These are phyloP conservation scores for Coniochaeta prunicola DNA, from an alignment of 2,329 filamentous ascomycete species.

Conservation along the genomic window DNA sequence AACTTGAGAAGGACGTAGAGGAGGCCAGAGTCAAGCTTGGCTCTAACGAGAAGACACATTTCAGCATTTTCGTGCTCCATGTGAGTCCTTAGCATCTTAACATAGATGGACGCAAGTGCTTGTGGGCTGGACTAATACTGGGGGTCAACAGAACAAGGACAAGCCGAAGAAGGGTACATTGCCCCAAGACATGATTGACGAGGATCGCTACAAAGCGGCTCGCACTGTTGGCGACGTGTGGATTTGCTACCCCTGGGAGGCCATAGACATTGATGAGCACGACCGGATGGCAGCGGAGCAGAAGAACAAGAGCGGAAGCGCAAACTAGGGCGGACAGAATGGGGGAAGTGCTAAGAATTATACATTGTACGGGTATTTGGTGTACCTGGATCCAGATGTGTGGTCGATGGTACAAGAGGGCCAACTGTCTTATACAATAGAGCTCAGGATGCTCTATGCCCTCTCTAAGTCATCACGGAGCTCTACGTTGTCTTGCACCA, in stretches of 20 bases:
- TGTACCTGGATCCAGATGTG: background rate
- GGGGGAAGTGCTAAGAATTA: background rate
- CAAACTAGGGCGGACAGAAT: background rate
- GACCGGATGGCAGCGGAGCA: slow-evolving; percentile 58
- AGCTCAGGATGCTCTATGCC: background rate
- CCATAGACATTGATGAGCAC: slow-evolving; percentile 87
- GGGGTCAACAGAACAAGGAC: slow-evolving; percentile 72
- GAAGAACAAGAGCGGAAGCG: slow-evolving; percentile 14
- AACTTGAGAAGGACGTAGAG: slow-evolving; percentile 92
- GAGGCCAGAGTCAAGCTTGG: slow-evolving; percentile 67
- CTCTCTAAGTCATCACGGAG: background rate
- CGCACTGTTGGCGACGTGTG: slow-evolving; percentile 87
- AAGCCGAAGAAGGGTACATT: slow-evolving; percentile 89
- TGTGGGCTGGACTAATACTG: background rate
- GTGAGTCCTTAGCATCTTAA: slow-evolving; percentile 38
- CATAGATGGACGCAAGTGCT: background rate
- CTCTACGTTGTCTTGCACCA: background rate
- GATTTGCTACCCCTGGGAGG: slow-evolving; percentile 99
- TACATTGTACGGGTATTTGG: background rate
- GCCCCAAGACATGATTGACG: slow-evolving; percentile 67
- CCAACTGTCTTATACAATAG: background rate
- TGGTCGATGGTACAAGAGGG: background rate
- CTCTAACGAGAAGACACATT: slow-evolving; percentile 64
- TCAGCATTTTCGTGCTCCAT: slow-evolving; percentile 93
- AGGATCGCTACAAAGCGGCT: slow-evolving; percentile 74